Evolutionary conservation across 768 basidiomycete genomes (phyloP).

Genomic region (Grammothele lineata): DNA sequence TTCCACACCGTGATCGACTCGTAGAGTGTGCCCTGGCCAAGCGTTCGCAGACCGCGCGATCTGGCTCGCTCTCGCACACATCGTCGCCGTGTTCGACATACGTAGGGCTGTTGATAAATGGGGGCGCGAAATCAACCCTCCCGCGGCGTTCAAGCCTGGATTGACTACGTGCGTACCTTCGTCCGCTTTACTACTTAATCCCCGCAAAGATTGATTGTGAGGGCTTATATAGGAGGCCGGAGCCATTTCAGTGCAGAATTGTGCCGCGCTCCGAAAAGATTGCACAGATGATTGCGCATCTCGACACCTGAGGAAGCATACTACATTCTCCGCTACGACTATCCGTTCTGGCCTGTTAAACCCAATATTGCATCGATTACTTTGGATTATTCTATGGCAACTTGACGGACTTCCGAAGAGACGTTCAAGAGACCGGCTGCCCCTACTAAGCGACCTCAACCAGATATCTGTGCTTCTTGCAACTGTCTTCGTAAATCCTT

Average conservation of each 20-base stretch:
- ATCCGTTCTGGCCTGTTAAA: too few species aligned
- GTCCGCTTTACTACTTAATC: neutral
- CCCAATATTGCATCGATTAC: too few species aligned
- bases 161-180: slow-evolving; percentile 37
- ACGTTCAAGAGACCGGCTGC: too few species aligned
- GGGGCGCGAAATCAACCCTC: slow-evolving; percentile 36
- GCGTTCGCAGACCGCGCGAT: slow-evolving; percentile 44
- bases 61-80: slow-evolving; percentile 41
- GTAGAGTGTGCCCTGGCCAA: slow-evolving; percentile 50
- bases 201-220: neutral
- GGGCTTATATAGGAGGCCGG: slow-evolving; percentile 40
- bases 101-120: slow-evolving; percentile 35
- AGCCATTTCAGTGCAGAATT: slow-evolving; percentile 43
- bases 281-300: neutral
- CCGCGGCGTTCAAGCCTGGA: slow-evolving; percentile 35
- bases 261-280: slow-evolving; percentile 32
- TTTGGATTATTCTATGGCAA: too few species aligned
- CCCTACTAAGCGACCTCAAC: too few species aligned
- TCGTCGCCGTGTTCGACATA: slow-evolving; percentile 44
- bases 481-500: too few species aligned
- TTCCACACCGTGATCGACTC: too few species aligned
- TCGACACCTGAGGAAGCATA: neutral
- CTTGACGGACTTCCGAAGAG: too few species aligned
- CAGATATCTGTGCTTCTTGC: too few species aligned
- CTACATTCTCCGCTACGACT: too few species aligned